A percentile compares a stretch with the other conserved stretches of the same genome.
Conservation (phyloP, 306 rosid species). For the Cucurbita moschata region DNA sequence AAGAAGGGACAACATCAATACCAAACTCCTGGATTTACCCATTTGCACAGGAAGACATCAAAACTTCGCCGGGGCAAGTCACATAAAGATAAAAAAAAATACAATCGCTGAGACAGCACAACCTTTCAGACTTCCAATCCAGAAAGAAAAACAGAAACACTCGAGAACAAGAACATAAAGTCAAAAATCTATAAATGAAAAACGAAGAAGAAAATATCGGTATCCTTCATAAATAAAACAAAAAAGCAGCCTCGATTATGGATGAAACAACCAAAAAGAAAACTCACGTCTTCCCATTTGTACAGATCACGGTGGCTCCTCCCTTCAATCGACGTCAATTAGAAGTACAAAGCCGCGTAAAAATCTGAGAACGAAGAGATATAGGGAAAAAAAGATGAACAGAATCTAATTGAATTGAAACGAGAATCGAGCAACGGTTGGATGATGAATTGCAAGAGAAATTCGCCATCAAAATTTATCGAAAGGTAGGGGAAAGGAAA, state of each 20-base stretch:
- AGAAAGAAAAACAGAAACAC: not conserved
- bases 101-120: not conserved
- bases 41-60: not conserved
- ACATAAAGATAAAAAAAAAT: not conserved
- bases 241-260: not conserved
- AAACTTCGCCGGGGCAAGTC: not conserved
- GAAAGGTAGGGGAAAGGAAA: not conserved
- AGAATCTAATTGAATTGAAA: slow-evolving; percentile 26
- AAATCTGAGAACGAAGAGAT: slow-evolving; percentile 20
- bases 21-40: not conserved
- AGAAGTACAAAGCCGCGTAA: slow-evolving; percentile 23
- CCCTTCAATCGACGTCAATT: slow-evolving; percentile 24
- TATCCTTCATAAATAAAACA: not conserved
- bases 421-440: slow-evolving; percentile 7
- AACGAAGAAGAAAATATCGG: not conserved
- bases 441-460: slow-evolving; percentile 30
- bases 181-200: not conserved
- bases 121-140: not conserved
- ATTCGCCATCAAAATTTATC: slow-evolving; percentile 42
- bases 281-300: slow-evolving; percentile 87
- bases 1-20: not conserved
- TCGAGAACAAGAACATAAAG: not conserved
- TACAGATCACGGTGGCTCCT: slow-evolving; percentile 12
- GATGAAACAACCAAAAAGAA: not conserved
- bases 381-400: slow-evolving; percentile 16